Percentiles rank a stretch among this genome's conserved stretches.
These are phyloP conservation scores for Rostrohypoxylon terebratum DNA, from an alignment of 495 filamentous ascomycete genomes.

Conservation along the genomic window DNA sequence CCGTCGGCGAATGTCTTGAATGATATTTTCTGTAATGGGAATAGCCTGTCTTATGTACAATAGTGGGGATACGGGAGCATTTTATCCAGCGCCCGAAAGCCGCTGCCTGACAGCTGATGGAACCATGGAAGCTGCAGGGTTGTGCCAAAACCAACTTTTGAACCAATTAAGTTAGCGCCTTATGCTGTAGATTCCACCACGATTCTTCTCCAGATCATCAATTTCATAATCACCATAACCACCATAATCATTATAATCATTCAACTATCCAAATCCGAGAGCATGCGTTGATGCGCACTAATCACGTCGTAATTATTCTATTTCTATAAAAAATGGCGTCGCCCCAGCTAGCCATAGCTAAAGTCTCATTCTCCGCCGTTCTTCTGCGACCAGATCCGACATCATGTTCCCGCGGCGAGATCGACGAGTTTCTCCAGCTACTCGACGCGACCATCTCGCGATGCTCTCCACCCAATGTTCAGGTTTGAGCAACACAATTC, in stretches of 20 bases:
- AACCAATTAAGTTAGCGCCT: conserved; percentile 32
- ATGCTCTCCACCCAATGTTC: conserved; percentile 87
- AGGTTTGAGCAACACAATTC: conserved; percentile 83
- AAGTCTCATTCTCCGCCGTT: conserved; percentile 79
- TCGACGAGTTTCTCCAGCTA: conserved; percentile 74
- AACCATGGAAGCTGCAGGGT: conserved; percentile 2
- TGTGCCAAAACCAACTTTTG: not conserved
- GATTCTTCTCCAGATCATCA: not conserved
- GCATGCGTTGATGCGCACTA: conserved; percentile 21
- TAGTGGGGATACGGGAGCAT: not conserved
- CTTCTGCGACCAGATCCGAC: conserved; percentile 81
- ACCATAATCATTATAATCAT: not conserved
- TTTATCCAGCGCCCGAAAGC: conserved; percentile 17
- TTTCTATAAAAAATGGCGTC: conserved; percentile 67
- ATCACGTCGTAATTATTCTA: not conserved
- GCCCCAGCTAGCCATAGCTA: conserved; percentile 82
- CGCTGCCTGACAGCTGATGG: conserved; percentile 9
- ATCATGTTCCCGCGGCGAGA: conserved; percentile 75
- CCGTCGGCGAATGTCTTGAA: conserved; percentile 17
- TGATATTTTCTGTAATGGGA: conserved; percentile 9
- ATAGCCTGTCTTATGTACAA: not conserved
- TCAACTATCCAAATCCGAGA: conserved; percentile 13
- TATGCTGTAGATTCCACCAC: conserved; percentile 13
- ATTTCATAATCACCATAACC: not conserved
- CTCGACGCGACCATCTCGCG: conserved; percentile 75